Conservation (phyloP, 306 rosid genomes). For the Delonix regia region DNA sequence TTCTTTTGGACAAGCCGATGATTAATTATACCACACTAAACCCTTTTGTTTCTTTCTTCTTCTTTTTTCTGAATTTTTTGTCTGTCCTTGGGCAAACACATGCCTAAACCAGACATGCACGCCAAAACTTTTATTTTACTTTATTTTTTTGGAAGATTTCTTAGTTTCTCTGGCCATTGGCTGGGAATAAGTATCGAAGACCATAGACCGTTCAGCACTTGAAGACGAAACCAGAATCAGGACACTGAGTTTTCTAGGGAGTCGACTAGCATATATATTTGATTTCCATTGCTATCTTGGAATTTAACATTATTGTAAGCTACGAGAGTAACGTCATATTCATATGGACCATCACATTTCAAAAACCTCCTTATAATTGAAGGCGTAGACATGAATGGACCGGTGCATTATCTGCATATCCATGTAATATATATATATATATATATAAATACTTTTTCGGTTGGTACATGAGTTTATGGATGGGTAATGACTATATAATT, state of each 20-base stretch:
- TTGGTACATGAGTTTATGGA: background rate
- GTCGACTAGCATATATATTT: background rate
- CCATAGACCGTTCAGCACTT: background rate
- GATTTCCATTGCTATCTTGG: background rate
- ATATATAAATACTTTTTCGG: too few species aligned
- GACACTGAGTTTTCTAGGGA: background rate
- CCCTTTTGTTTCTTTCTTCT: background rate
- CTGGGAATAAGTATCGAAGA: background rate
- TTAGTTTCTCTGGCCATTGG: background rate
- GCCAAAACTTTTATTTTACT: background rate
- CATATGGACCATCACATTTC: background rate
- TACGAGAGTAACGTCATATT: background rate
- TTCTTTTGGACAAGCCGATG: background rate
- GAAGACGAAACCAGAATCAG: background rate
- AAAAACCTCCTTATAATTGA: constrained; percentile 1
- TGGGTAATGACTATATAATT: background rate
- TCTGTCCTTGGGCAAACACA: background rate
- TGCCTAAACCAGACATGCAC: background rate
- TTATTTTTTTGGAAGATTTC: background rate
- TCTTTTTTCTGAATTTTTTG: background rate
- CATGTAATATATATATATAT: background rate
- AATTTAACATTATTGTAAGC: background rate
- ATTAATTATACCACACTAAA: background rate
- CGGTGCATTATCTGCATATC: background rate
- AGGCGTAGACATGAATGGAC: constrained; percentile 17